Evolutionary conservation across 768 basidiomycete genomes (phyloP), one percentile per base, ranked within the genome.

Genomic region (Scleroderma citrinum): DNA sequence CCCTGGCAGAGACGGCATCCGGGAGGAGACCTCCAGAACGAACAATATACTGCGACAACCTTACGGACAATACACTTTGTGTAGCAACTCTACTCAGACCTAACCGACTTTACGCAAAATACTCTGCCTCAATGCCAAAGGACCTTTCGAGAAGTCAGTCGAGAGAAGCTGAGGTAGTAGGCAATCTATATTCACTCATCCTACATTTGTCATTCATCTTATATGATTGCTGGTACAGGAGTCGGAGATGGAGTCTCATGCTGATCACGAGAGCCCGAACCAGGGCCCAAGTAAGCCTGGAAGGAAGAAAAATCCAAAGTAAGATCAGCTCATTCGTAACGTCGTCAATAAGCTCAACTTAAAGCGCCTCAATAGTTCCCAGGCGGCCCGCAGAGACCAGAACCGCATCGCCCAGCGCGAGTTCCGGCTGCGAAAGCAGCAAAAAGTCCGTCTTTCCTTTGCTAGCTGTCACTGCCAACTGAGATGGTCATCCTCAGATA

Each of bases 391-490:
- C 58, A 79, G 89, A 56, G 89, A 92, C 69, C 89, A 92, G 64
- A 92, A 92, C 62, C 80, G 89, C 46, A 92, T 95, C 46, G 93
- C 93, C 2, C 93, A 95, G 63, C 80, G 93, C 16, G 93, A 96
- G 64, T 96, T 95, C 61, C 81, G 93, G 44, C 71, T 93, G 45
- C 75, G 93, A 59, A 96, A 96, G 64, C 93, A 95, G 60, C 92
- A 94, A 55, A 76, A 85, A 64, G 85, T 85, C 49, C 50, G 73
- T 67, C 8, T 45, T 26, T 40, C 39, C 26, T 36, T 38, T 38
- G 10, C 14, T 16, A 32, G 13, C 13, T 19, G 17, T 43, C 47
- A 26, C 31, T 46, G 8, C 6, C 17, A 17, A 29, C 32, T 38
- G 17, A 44, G 48, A 53, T 39, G 40, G 32, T 46, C 17, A 47